Evolutionary conservation across 1,284 basidiomycete genomes (phyloP).

Genomic region (Stygiomarasmius scandens): DNA sequence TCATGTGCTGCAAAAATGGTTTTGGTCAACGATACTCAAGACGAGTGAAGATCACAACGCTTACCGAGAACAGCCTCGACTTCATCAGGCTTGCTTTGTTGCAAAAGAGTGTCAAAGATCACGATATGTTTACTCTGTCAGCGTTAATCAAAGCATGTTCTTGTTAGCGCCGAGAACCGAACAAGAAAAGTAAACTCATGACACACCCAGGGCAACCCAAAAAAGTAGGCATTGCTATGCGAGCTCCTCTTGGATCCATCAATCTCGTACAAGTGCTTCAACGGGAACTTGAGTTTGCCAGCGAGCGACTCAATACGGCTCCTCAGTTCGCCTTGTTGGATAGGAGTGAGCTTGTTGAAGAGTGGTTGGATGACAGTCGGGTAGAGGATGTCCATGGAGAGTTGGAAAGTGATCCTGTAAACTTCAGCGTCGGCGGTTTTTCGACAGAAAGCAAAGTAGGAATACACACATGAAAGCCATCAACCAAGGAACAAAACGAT

Average conservation of each 20-base stretch:
- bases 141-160: too few relatives aligned
- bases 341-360: slow-evolving; percentile 95
- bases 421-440: too few relatives aligned
- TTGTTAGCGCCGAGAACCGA: too few relatives aligned
- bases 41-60: slow-evolving; percentile 11
- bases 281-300: slow-evolving; percentile 84
- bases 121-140: slow-evolving; percentile 91
- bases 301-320: slow-evolving; percentile 77
- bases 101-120: slow-evolving; percentile 95
- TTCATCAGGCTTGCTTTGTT: slow-evolving; percentile 85
- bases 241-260: slow-evolving; percentile 95
- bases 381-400: slow-evolving; percentile 84
- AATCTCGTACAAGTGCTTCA: slow-evolving; percentile 95
- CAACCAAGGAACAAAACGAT: slow-evolving; percentile 85
- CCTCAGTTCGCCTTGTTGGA: slow-evolving; percentile 76
- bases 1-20: slow-evolving; percentile 79
- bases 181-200: too few relatives aligned
- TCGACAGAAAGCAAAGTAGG: not conserved
- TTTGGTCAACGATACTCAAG: not conserved
- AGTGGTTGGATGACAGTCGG: slow-evolving; percentile 93
- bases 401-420: slow-evolving; percentile 78
- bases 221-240: slow-evolving; percentile 96
- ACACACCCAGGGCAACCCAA: slow-evolving; percentile 86
- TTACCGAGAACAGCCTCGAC: slow-evolving; percentile 82
- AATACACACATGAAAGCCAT: slow-evolving; percentile 78